Conservation (phyloP, 768 basidiomycete species). For the Sistotremastrum suecicum region DNA sequence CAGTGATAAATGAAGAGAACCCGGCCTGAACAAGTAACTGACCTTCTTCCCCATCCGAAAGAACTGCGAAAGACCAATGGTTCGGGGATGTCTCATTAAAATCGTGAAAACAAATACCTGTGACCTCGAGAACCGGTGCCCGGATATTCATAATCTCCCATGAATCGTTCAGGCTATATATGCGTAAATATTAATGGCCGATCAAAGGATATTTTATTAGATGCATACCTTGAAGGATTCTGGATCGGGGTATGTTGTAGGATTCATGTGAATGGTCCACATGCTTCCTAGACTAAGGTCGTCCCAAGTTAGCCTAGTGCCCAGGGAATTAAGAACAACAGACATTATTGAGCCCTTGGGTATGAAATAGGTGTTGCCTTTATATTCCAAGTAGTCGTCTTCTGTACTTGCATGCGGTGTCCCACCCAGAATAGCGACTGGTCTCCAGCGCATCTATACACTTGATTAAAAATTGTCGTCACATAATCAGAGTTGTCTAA, state of each 20-base stretch:
- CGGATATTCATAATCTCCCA: slow-evolving; percentile 2
- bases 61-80: not conserved
- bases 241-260: slow-evolving; percentile 5
- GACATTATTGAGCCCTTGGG: slow-evolving; percentile 10
- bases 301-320: not conserved
- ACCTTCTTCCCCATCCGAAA: slow-evolving; percentile 7
- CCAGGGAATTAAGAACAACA: not conserved
- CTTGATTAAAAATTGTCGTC: not conserved
- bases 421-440: slow-evolving; percentile 8
- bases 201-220: not conserved
- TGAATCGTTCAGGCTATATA: slow-evolving; percentile 6
- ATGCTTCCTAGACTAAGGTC: slow-evolving; percentile 5
- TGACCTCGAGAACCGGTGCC: slow-evolving; percentile 5
- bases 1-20: not conserved
- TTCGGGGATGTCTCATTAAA: not conserved
- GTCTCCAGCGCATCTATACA: slow-evolving; percentile 7
- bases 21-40: not conserved
- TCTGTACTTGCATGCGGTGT: slow-evolving; percentile 10
- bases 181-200: not conserved
- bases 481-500: not conserved
- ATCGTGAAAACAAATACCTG: not conserved
- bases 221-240: slow-evolving; percentile 1
- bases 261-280: slow-evolving; percentile 9
- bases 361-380: slow-evolving; percentile 8
- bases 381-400: slow-evolving; percentile 5